Evolutionary conservation across 768 basidiomycete species (phyloP).

Genomic region (Termitomyces bulborhizus): DNA sequence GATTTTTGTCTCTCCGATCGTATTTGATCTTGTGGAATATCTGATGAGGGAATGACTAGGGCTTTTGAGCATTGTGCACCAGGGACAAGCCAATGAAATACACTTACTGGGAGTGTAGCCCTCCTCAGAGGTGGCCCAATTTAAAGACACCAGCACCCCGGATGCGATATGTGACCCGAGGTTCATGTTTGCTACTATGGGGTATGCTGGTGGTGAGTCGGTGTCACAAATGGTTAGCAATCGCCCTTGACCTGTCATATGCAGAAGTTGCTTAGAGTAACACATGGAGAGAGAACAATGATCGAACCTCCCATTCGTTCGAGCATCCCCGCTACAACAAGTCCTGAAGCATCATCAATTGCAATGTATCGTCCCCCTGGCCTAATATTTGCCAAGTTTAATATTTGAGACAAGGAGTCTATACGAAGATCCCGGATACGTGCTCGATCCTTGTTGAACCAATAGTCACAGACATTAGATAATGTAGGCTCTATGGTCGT

Average conservation of each 20-base stretch:
- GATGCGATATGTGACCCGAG: conserved; percentile 52
- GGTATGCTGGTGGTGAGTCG: conserved; percentile 91
- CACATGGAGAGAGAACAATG: not conserved
- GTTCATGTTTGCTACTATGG: conserved; percentile 81
- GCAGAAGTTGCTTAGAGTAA: not conserved
- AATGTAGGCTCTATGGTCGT: conserved; percentile 84
- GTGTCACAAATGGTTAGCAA: conserved; percentile 82
- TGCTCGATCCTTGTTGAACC: conserved; percentile 78
- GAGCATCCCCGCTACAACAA: conserved; percentile 78
- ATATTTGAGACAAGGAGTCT: conserved; percentile 85
- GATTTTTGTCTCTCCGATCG: conserved; percentile 68
- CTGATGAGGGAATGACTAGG: conserved; percentile 54
- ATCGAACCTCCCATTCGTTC: conserved; percentile 76
- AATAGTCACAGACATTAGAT: conserved; percentile 84
- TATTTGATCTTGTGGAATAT: conserved; percentile 49
- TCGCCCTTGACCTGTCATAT: conserved; percentile 60
- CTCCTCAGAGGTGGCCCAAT: conserved; percentile 87
- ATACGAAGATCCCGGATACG: conserved; percentile 80
- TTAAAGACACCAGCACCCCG: conserved; percentile 59
- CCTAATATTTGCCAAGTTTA: conserved; percentile 75
- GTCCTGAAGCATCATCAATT: conserved; percentile 88
- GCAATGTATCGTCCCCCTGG: conserved; percentile 86
- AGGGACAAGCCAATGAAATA: not conserved
- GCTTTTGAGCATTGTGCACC: conserved; percentile 4
- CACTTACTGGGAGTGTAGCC: conserved; percentile 61